Percentiles rank a stretch among this genome's conserved stretches.
phyloP scores from a whole-genome alignment of 169 alveolate genomes.

The Plasmodium gonderi region DNA sequence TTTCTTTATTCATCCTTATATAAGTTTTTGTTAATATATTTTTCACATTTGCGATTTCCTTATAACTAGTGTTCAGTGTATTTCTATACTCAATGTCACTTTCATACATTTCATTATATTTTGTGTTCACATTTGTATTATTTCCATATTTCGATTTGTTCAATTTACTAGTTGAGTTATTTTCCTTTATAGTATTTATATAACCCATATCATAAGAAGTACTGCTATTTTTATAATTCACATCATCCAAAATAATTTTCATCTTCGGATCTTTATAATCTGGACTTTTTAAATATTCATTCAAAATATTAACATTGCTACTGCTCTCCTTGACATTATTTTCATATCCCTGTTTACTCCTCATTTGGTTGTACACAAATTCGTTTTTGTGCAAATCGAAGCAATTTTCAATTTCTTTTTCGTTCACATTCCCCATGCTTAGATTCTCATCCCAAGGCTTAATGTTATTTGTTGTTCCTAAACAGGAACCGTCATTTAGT shows the following conservation, averaged over 20 bases:
- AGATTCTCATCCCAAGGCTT: too few species aligned
- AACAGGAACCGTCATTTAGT: too few species aligned
- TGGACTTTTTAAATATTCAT: background rate
- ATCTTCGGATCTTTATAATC: background rate
- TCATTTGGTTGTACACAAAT: background rate
- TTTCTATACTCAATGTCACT: background rate
- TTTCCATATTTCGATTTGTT: background rate
- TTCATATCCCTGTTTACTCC: background rate
- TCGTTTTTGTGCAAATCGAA: background rate
- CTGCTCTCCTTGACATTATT: background rate
- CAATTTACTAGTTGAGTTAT: background rate
- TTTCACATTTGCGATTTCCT: background rate
- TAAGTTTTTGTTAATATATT: background rate
- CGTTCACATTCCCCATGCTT: background rate
- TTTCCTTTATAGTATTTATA: background rate
- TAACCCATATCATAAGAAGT: background rate
- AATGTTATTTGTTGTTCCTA: too few species aligned
- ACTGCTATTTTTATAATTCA: background rate
- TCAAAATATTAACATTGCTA: background rate
- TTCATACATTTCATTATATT: background rate
- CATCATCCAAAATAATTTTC: background rate
- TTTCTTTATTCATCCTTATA: background rate
- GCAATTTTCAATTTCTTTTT: background rate
- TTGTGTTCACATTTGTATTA: background rate
- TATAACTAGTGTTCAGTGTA: background rate